phyloP scores from a whole-genome alignment of 108 stramenopile species.

The Skeletonema grethae region DNA sequence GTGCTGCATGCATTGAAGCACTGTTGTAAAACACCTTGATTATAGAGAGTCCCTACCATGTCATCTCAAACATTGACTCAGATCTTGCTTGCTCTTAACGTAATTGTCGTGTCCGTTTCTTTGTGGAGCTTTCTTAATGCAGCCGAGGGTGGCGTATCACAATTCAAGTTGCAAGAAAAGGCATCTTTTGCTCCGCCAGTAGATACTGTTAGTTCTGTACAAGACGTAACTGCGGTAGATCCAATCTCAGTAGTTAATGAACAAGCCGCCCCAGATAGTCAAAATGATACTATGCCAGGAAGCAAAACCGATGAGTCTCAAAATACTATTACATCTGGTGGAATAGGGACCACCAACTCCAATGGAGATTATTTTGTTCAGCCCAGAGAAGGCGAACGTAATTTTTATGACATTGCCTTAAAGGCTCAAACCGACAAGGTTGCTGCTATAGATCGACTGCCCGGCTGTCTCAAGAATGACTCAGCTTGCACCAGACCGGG shows the following conservation, averaged over 20 bases:
- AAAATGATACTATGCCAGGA: not conserved
- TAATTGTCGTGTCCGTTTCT: not conserved
- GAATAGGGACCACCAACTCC: not conserved
- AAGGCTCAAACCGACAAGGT: constrained; percentile 23
- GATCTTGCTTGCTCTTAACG: not conserved
- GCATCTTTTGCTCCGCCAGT: not conserved
- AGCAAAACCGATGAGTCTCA: not conserved
- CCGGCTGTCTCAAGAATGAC: constrained; percentile 17
- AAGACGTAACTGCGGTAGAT: no score
- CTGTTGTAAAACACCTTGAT: no score
- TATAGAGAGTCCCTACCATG: not conserved
- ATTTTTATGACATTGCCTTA: constrained; percentile 26
- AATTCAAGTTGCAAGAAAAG: not conserved
- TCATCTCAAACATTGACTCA: not conserved
- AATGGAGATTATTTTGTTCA: not conserved
- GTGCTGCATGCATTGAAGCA: no score
- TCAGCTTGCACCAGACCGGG: constrained; percentile 23
- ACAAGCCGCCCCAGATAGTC: not conserved
- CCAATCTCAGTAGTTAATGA: no score
- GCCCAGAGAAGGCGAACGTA: constrained; percentile 21
- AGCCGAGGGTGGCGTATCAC: not conserved
- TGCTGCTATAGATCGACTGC: not conserved
- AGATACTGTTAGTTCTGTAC: no score
- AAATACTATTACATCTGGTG: not conserved
- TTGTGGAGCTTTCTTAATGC: not conserved